phyloP scores from a whole-genome alignment of 2,329 filamentous ascomycete genomes.

The Colletotrichum liaoningense region DNA sequence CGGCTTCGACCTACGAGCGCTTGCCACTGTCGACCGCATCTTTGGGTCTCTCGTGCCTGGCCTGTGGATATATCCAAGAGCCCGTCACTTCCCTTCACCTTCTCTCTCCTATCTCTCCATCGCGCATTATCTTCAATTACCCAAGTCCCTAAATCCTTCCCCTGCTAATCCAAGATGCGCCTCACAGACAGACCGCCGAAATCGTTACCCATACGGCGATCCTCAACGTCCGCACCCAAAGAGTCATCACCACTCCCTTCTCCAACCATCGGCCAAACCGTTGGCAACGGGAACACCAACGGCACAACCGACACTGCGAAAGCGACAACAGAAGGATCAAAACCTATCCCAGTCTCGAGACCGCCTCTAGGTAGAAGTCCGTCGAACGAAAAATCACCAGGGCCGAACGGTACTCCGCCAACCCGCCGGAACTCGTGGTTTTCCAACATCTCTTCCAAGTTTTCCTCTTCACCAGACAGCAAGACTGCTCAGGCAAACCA shows the following conservation, averaged over 20 bases:
- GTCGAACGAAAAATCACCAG: conserved; percentile 45
- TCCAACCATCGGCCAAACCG: conserved; percentile 21
- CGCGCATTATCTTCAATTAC: background rate
- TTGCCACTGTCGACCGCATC: conserved; percentile 21
- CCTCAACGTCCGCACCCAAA: conserved; percentile 24
- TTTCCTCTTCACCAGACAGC: conserved; percentile 70
- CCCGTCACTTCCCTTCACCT: conserved; percentile 9
- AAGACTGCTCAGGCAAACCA: conserved; percentile 47
- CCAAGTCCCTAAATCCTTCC: background rate
- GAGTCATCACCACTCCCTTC: conserved; percentile 18
- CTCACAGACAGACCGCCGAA: conserved; percentile 31
- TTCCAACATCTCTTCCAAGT: conserved; percentile 91
- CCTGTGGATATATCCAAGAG: conserved; percentile 23
- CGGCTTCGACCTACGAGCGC: conserved; percentile 6
- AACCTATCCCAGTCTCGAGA: conserved; percentile 43
- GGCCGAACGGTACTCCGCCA: conserved; percentile 47
- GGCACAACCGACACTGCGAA: conserved; percentile 21
- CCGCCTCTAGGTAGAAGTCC: conserved; percentile 44
- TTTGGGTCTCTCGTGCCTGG: conserved; percentile 7
- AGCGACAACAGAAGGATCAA: conserved; percentile 36
- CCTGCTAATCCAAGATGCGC: conserved; percentile 31
- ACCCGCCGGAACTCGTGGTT: conserved; percentile 87
- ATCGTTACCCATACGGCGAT: conserved; percentile 16
- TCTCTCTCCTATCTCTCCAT: background rate
- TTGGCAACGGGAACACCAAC: conserved; percentile 26